Evolutionary conservation across 2,329 filamentous ascomycete genomes (phyloP).

Genomic region (Helotiales sp.): DNA sequence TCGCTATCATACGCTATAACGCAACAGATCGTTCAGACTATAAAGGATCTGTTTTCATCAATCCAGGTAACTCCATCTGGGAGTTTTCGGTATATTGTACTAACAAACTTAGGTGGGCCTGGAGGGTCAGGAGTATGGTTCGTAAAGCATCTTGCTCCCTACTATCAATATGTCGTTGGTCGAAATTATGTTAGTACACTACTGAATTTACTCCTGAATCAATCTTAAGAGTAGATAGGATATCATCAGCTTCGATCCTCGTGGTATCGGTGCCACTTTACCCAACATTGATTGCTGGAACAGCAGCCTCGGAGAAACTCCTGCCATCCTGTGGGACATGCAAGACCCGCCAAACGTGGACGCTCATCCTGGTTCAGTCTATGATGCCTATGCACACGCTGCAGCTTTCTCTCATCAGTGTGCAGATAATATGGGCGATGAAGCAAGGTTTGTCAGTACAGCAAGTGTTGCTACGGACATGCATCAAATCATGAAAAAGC

Average conservation of each 20-base stretch:
- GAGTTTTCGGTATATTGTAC: background rate
- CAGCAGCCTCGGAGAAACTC: background rate
- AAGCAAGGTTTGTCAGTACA: conserved; percentile 25
- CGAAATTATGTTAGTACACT: conserved; percentile 42
- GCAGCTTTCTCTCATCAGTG: conserved; percentile 45
- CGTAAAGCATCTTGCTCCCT: conserved; percentile 24
- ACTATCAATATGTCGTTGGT: conserved; percentile 46
- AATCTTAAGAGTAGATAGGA: conserved; percentile 37
- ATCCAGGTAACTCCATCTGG: conserved; percentile 13
- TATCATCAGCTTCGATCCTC: conserved; percentile 51
- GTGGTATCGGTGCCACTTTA: conserved; percentile 47
- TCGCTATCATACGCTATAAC: conserved; percentile 24
- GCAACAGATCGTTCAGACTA: conserved; percentile 24
- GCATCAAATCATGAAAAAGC: conserved; percentile 35
- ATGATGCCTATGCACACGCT: conserved; percentile 47
- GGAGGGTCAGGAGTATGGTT: conserved; percentile 45
- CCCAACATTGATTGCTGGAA: conserved; percentile 51
- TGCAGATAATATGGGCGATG: conserved; percentile 18
- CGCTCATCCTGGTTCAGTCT: conserved; percentile 46
- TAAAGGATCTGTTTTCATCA: conserved; percentile 24
- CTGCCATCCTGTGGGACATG: conserved; percentile 43
- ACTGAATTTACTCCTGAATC: background rate
- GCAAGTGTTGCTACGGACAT: conserved; percentile 37
- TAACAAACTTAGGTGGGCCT: conserved; percentile 38
- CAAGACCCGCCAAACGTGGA: conserved; percentile 46